phyloP scores from a whole-genome alignment of 1,139 yeast species.

The Nakaseomyces delphensis region DNA sequence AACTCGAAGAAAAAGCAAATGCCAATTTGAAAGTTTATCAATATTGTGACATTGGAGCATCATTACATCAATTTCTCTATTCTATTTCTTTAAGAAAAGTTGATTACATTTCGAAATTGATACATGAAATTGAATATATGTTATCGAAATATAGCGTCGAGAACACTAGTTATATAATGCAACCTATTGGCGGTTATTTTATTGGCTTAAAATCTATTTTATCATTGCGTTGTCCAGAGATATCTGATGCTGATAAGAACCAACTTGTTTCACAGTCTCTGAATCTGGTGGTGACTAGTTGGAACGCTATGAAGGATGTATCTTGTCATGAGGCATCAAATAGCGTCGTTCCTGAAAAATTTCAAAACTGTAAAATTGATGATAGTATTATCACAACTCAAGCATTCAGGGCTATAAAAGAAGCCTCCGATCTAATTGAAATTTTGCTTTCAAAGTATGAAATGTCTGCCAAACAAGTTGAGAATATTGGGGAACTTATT shows the following conservation, averaged over 20 bases:
- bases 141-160: conserved; percentile 33
- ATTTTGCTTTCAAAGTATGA: conserved; percentile 32
- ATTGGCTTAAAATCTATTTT: conserved; percentile 47
- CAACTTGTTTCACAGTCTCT: conserved; percentile 17
- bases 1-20: conserved; percentile 35
- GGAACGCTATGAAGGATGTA: conserved; percentile 49
- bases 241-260: conserved; percentile 9
- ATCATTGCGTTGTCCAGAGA: conserved; percentile 28
- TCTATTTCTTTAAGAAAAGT: conserved; percentile 16
- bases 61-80: conserved; percentile 45
- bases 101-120: conserved; percentile 25
- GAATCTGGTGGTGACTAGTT: conserved; percentile 34
- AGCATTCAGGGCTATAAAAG: conserved; percentile 82
- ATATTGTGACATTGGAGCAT: conserved; percentile 76
- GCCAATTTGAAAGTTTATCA: conserved; percentile 54
- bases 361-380: conserved; percentile 36
- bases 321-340: conserved; percentile 63
- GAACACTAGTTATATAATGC: conserved; percentile 15
- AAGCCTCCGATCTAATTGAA: conserved; percentile 51
- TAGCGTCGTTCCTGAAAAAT: conserved; percentile 45
- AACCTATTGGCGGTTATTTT: conserved; percentile 60
- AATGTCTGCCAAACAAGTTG: conserved; percentile 24
- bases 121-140: conserved; percentile 34
- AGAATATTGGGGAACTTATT: conserved; percentile 45
- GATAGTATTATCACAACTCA: conserved; percentile 57